phyloP scores from a whole-genome alignment of 2,329 filamentous ascomycete species.

The Ploettnerulaceae sp. region DNA sequence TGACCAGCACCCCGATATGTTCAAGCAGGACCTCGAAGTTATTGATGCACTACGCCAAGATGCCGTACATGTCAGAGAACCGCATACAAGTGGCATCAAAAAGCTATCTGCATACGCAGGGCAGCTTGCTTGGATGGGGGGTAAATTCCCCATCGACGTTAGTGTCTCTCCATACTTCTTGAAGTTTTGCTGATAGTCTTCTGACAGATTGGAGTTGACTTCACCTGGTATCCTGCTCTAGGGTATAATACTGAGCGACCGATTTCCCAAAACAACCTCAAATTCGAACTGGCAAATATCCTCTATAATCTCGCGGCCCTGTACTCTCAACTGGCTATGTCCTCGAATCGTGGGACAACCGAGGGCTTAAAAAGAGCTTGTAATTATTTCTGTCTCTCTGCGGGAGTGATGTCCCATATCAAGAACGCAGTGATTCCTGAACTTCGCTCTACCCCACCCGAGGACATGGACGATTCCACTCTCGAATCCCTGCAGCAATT shows the following conservation, averaged over 20 bases:
- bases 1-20: conserved; percentile 98
- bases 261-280: conserved; percentile 59
- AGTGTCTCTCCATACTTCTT: conserved; percentile 28
- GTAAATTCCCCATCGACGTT: conserved; percentile 95
- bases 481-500: conserved; percentile 79
- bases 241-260: conserved; percentile 83
- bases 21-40: conserved; percentile 78
- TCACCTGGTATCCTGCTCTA: conserved; percentile 91
- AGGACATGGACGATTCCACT: conserved; percentile 91
- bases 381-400: conserved; percentile 83
- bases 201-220: conserved; percentile 79
- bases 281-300: conserved; percentile 85
- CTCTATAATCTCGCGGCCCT: conserved; percentile 90
- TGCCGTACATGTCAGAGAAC: conserved; percentile 83
- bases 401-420: conserved; percentile 77
- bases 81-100: conserved; percentile 78
- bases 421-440: conserved; percentile 75
- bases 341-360: conserved; percentile 68
- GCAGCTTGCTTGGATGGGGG: conserved; percentile 86
- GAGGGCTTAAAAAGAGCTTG: conserved; percentile 85
- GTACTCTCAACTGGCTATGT: conserved; percentile 86
- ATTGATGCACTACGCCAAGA: conserved; percentile 80
- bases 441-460: conserved; percentile 75
- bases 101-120: conserved; percentile 90
- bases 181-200: conserved; percentile 12